Evolutionary conservation across 352 stramenopile genomes (phyloP).

Genomic region (Blastocystis sp.): DNA sequence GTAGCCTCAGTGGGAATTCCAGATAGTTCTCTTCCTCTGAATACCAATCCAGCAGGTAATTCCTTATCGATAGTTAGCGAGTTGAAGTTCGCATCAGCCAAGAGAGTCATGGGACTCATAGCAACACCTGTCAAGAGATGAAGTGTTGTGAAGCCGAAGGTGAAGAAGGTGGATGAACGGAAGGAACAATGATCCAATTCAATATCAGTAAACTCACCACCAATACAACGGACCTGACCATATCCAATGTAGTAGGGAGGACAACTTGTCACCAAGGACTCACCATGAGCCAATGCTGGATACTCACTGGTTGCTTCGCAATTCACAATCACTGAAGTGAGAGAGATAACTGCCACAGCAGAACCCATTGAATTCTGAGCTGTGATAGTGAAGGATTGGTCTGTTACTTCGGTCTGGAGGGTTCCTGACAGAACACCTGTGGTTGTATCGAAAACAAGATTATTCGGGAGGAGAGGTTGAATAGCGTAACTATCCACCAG

Average conservation of each 20-base stretch:
- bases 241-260: slow-evolving; percentile 2
- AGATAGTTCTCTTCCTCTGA: not conserved
- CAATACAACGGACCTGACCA: not conserved
- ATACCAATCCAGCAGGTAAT: not conserved
- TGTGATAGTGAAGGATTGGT: slow-evolving; percentile 30
- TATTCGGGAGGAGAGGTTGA: not conserved
- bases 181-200: not conserved
- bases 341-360: not conserved
- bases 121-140: not conserved
- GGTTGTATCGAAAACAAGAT: not conserved
- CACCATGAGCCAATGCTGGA: not conserved
- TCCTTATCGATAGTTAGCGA: not conserved
- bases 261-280: not conserved
- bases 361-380: not conserved
- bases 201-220: not conserved
- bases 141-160: not conserved
- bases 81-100: not conserved
- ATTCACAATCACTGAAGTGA: not conserved
- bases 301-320: not conserved
- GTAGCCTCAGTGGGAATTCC: not conserved
- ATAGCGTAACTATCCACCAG: not conserved
- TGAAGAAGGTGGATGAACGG: not conserved
- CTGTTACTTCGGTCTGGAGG: not conserved
- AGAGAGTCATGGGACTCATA: not conserved
- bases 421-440: not conserved